Evolutionary conservation across 148 eudicot species (phyloP), one percentile per base, ranked within the genome.

Genomic region (Linanthus parryae): DNA sequence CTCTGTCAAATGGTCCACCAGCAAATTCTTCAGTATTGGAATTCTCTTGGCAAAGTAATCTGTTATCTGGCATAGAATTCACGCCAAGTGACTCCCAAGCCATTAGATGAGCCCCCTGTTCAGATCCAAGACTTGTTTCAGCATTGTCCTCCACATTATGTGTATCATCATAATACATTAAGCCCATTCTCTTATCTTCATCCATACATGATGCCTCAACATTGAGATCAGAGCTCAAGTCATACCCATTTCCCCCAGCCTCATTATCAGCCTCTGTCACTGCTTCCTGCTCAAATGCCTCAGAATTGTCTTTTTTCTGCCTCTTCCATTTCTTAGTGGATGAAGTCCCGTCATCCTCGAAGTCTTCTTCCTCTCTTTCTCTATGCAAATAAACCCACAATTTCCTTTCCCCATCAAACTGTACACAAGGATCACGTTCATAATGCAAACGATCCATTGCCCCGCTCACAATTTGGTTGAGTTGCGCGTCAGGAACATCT

Each of bases 361-460:
- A 92, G 62, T 92, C 96, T 64, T 92, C 98, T 66, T 92, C 98
- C 59, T 87, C 96, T 60, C 96, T 79, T 9, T 79, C 88, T 70
- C 98, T 67, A 54, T 92, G 96, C 63, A 92, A 72, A 69, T 92
- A 92, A 59, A 80, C 94, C 98, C 98, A 92, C 69, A 92, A 69
- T 66, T 87, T 87, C 69, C 85, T 77, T 52, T 84, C 98, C 27
- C 79, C 81, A 30, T 92, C 96, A 64, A 73, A 92, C 49, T 72
- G 90, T 20, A 92, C 98, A 68, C 98, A 87, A 21, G 96, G 98
- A 67, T 92, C 98, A 16, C 88, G 90, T 59, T 92, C 98, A 63
- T 92, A 92, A 73, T 92, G 98, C 75, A 92, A 67, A 28, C 98
- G 98, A 52, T 92, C 98, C 74, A 92, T 62, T 37, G 98, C 98